These are phyloP conservation scores for Ceratocystis cacaofunesta DNA, from an alignment of 2,329 filamentous ascomycete species.

Conservation along the genomic window DNA sequence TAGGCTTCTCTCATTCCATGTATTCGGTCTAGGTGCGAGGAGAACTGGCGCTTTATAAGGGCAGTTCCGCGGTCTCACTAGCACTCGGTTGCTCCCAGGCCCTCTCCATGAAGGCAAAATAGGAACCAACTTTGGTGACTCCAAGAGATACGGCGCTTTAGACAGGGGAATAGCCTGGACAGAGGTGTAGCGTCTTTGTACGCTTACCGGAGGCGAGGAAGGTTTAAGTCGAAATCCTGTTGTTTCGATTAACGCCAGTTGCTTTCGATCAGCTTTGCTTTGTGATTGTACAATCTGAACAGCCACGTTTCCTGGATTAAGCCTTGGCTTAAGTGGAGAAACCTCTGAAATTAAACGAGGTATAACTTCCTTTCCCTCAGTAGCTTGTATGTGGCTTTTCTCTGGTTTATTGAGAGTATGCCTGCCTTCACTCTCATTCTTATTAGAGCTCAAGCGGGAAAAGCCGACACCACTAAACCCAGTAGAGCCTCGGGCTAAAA, in stretches of 20 bases:
- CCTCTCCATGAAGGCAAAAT: neutral
- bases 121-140: neutral
- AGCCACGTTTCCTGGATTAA: neutral
- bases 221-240: neutral
- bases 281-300: neutral
- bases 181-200: neutral
- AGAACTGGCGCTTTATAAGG: neutral
- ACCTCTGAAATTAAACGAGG: neutral
- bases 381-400: neutral
- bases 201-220: neutral
- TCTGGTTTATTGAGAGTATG: neutral
- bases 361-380: neutral
- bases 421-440: neutral
- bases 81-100: slow-evolving; percentile 5
- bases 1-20: neutral
- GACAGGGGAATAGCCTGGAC: neutral
- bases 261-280: neutral
- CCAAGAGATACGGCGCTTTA: neutral
- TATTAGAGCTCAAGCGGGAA: neutral
- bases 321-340: neutral
- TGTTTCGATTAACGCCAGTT: neutral
- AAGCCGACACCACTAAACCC: neutral
- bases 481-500: neutral
- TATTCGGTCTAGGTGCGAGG: neutral
- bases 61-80: neutral